These are phyloP conservation scores for Trypanosoma melophagium DNA, from an alignment of 208 protist species.

Conservation along the genomic window DNA sequence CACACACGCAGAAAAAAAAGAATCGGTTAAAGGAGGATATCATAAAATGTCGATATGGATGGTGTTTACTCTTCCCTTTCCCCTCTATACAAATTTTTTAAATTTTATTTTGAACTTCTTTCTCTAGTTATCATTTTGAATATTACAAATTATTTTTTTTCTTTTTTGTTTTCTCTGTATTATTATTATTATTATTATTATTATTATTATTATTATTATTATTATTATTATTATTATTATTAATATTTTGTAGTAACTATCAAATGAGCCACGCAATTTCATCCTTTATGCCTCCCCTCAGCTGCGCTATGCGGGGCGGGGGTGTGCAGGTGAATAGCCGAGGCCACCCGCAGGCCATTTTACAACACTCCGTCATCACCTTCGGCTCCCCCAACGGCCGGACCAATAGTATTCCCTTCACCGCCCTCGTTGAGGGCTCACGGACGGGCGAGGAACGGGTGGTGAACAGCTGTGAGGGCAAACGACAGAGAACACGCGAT, in stretches of 20 bases:
- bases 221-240: too few relatives aligned
- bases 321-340: background rate
- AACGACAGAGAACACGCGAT: conserved; percentile 7
- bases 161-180: too few relatives aligned
- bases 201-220: too few relatives aligned
- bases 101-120: conserved; percentile 21
- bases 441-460: conserved; percentile 68
- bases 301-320: background rate
- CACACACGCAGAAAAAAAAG: too few relatives aligned
- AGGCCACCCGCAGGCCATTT: background rate
- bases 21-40: too few relatives aligned
- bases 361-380: conserved; percentile 34
- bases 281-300: conserved; percentile 20
- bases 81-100: too few relatives aligned
- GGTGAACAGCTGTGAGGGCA: conserved; percentile 27
- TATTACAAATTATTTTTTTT: too few relatives aligned
- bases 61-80: background rate
- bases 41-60: too few relatives aligned
- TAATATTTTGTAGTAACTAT: too few relatives aligned
- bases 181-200: too few relatives aligned
- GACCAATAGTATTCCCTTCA: background rate
- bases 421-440: conserved; percentile 47
- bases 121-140: too few relatives aligned
- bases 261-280: background rate
- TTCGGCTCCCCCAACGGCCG: conserved; percentile 26